phyloP scores from a whole-genome alignment of 257 asterid species.

The Solanum commersonii region DNA sequence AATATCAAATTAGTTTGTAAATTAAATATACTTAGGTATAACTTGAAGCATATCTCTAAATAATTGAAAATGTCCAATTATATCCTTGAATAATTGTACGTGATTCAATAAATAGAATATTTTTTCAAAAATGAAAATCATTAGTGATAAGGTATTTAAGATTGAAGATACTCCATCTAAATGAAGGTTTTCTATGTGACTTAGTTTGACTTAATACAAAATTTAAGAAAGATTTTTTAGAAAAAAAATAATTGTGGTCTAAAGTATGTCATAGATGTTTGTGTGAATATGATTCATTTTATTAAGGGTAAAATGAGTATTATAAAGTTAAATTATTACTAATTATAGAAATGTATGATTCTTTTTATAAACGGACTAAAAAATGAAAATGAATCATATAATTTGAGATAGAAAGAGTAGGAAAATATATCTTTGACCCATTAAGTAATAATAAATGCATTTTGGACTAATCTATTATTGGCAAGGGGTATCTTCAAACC shows the following conservation, averaged over 20 bases:
- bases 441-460: background rate
- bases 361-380: background rate
- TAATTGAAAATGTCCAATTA: background rate
- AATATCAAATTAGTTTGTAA: background rate
- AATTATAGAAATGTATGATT: background rate
- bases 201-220: background rate
- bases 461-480: too few species aligned
- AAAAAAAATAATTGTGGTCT: too few species aligned
- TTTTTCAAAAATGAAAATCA: background rate
- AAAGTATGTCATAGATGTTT: background rate
- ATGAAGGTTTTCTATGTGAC: too few species aligned
- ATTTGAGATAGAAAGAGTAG: background rate
- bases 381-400: too few species aligned
- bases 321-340: too few species aligned
- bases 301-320: background rate
- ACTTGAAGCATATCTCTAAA: background rate
- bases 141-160: background rate
- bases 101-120: background rate
- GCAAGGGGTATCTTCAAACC: too few species aligned
- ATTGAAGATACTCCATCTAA: background rate
- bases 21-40: background rate
- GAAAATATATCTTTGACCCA: too few species aligned
- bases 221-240: too few species aligned
- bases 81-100: background rate
- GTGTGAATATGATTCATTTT: too few species aligned